Evolutionary conservation across 441 rosid species (phyloP).

Genomic region (Isatis lusitanica): DNA sequence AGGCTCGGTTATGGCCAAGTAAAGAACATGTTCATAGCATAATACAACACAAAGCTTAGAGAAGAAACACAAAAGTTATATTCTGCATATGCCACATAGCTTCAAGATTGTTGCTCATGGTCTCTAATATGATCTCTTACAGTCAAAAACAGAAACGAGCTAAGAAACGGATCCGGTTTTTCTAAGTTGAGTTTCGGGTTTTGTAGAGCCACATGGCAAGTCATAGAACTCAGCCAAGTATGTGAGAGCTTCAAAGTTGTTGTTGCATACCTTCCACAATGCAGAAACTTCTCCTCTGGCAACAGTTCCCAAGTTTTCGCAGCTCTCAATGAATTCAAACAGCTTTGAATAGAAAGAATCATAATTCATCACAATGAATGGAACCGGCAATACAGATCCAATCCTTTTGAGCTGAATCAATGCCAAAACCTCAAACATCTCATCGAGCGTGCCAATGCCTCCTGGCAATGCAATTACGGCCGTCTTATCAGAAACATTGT

Average conservation of each 20-base stretch:
- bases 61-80: background rate
- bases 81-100: background rate
- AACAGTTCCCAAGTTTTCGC: conserved; percentile 75
- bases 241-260: conserved; percentile 65
- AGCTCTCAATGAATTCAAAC: conserved; percentile 64
- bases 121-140: conserved; percentile 1
- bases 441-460: conserved; percentile 90
- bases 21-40: background rate
- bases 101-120: background rate
- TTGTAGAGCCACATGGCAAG: conserved; percentile 27
- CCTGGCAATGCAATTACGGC: conserved; percentile 85
- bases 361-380: conserved; percentile 86
- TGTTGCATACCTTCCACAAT: conserved; percentile 75
- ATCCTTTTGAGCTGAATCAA: conserved; percentile 79
- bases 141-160: background rate
- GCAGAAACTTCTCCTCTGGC: conserved; percentile 71
- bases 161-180: conserved; percentile 24
- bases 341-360: conserved; percentile 73
- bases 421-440: conserved; percentile 79
- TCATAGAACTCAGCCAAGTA: conserved; percentile 65
- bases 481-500: conserved; percentile 52
- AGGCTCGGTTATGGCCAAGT: background rate
- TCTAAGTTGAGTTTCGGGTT: conserved; percentile 21
- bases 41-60: background rate
- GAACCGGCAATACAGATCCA: conserved; percentile 73